These are phyloP conservation scores for Paraglomus brasilianum DNA, from an alignment of 192 early-diverging fungal genomes.

Conservation along the genomic window DNA sequence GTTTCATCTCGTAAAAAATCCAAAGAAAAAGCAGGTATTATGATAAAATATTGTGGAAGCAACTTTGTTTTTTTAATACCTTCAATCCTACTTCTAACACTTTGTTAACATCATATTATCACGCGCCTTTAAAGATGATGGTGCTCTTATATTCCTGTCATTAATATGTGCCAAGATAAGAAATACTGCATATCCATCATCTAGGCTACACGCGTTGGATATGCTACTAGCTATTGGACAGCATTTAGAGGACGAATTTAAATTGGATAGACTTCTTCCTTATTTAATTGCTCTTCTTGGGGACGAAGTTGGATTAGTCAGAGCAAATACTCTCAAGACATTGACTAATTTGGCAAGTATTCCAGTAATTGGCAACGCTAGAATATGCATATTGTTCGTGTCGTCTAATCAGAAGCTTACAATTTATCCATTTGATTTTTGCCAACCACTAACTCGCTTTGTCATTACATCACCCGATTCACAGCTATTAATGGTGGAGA, in stretches of 20 bases:
- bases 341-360: constrained; percentile 67
- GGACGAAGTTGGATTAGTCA: constrained; percentile 64
- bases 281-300: constrained; percentile 66
- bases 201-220: constrained; percentile 72
- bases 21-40: constrained; percentile 10
- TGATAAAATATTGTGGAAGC: not conserved
- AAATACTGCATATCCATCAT: constrained; percentile 68
- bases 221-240: constrained; percentile 66
- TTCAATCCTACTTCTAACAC: not conserved
- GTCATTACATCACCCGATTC: not conserved
- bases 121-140: constrained; percentile 48
- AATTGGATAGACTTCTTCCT: constrained; percentile 76
- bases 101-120: not conserved
- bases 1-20: constrained; percentile 8
- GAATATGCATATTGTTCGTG: not conserved
- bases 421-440: not conserved
- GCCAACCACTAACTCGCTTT: not conserved
- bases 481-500: constrained; percentile 73
- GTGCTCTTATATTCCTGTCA: constrained; percentile 65
- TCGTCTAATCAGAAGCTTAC: not conserved
- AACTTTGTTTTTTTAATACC: not conserved
- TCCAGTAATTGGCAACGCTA: not conserved
- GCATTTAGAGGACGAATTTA: constrained; percentile 67
- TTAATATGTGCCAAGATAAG: constrained; percentile 68
- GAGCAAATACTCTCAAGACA: constrained; percentile 61